Evolutionary conservation across 2,329 filamentous ascomycete genomes (phyloP), one percentile per base, ranked within the genome.

Genomic region (Exophiala sp.): DNA sequence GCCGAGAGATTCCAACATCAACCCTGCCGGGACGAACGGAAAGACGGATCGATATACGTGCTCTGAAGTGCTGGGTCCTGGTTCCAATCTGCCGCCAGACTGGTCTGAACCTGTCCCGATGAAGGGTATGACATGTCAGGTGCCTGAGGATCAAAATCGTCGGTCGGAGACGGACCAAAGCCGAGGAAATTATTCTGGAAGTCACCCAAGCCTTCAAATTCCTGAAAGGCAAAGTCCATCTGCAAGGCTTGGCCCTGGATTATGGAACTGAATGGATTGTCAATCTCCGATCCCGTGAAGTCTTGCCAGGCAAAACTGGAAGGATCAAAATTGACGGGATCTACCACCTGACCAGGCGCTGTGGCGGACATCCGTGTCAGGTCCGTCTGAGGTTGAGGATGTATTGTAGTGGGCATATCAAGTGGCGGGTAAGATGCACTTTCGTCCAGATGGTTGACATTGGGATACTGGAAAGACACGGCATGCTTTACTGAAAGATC

Each of bases 181-280:
- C 29, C 52, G 8, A 50, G 48, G 24, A 43, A 24, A 32, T 43
- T 42, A 39, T 42, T 47, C 12, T 50, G 50, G 24, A 57, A 53
- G n/a, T 50, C 51, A 3, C 36, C 54, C 40, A 52, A 32, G 21
- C 47, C 33, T 20, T 50, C 52, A 10, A 47, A 48, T 16, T 54
- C 55, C 16, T 48, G 42, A 39, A 58, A 42, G 40, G 51, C 52
- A 21, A 58, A 49, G 33, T 58, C 55, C 55, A 58, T 58, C 20
- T 55, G 49, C 52, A 58, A 24, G 29, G 55, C 55, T 35, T 58
- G 55, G 11, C 50, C 55, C 32, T 58, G 48, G 10, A 49, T 42
- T 36, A 58, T 58, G 43, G 39, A n/a, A 5, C 55, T 51, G 20
- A 49, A 54, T 21, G 54, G 35, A 33, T 34, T 40, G n/a, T 51